Conservation (phyloP, 768 basidiomycete genomes). For the Mycena capillaripes region DNA sequence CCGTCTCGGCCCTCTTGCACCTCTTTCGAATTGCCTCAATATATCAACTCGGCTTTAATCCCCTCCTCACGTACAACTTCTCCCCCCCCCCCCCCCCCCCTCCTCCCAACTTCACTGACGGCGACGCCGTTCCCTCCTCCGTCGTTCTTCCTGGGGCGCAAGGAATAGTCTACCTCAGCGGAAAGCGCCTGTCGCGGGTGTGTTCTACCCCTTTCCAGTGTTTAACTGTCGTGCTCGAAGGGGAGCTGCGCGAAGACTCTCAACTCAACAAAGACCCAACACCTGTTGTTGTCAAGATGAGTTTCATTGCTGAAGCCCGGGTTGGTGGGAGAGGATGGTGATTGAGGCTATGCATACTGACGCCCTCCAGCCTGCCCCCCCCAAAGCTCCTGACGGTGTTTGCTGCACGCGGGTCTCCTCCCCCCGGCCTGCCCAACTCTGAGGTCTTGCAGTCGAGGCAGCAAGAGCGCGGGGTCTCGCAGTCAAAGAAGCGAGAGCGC, state of each 20-base stretch:
- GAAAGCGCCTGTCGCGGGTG: slow-evolving; percentile 22
- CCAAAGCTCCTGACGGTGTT: slow-evolving; percentile 21
- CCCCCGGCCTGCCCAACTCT: neutral
- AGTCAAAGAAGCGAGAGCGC: no score
- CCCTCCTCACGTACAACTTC: slow-evolving; percentile 31
- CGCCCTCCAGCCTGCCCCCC: neutral
- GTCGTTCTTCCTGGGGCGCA: slow-evolving; percentile 21
- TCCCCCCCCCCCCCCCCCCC: slow-evolving; percentile 18
- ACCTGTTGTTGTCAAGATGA: slow-evolving; percentile 18
- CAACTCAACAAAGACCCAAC: neutral
- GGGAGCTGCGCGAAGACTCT: slow-evolving; percentile 21
- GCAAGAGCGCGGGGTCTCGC: neutral
- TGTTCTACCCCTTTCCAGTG: slow-evolving; percentile 26
- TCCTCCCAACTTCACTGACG: slow-evolving; percentile 11
- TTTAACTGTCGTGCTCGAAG: slow-evolving; percentile 26
- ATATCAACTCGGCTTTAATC: slow-evolving; percentile 31
- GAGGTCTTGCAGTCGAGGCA: neutral
- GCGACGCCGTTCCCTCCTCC: slow-evolving; percentile 22
- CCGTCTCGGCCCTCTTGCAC: slow-evolving; percentile 28
- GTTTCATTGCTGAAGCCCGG: slow-evolving; percentile 21
- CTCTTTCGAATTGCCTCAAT: slow-evolving; percentile 24
- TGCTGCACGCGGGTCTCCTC: no score
- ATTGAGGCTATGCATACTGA: slow-evolving; percentile 15
- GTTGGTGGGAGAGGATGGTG: slow-evolving; percentile 24
- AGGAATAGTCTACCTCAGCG: slow-evolving; percentile 18